phyloP scores from a whole-genome alignment of 2,329 filamentous ascomycete species.

The Hypoxylon sp. region DNA sequence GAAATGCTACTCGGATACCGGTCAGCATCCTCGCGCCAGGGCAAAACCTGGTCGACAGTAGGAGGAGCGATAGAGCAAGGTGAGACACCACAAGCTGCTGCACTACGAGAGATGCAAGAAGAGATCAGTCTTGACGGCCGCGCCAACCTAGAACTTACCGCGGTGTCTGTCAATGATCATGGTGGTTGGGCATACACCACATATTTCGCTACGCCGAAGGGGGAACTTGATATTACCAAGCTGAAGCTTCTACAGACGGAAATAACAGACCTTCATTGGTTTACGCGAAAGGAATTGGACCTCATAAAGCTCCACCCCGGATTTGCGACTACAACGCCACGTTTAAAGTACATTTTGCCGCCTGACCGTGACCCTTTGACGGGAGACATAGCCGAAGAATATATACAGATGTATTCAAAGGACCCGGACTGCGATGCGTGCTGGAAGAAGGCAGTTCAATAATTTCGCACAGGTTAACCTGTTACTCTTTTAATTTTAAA shows the following conservation, averaged over 20 bases:
- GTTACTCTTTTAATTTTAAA: background rate
- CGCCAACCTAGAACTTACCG: background rate
- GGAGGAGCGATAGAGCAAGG: background rate
- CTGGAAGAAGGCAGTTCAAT: too few relatives aligned
- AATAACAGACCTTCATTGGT: conserved; percentile 2
- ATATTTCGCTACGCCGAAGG: background rate
- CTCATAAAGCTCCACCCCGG: background rate
- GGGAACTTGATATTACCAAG: background rate
- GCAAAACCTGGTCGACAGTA: conserved; percentile 15
- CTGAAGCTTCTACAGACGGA: background rate
- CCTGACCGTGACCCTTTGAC: background rate
- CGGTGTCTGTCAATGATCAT: background rate
- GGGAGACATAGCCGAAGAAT: background rate
- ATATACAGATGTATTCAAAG: background rate
- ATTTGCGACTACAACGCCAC: background rate
- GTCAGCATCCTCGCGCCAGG: background rate
- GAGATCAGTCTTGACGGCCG: conserved; percentile 15
- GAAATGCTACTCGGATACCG: conserved; percentile 24
- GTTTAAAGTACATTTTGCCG: background rate
- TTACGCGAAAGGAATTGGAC: background rate
- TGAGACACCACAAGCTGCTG: background rate
- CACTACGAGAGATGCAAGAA: conserved; percentile 6
- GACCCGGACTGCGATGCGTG: too few relatives aligned
- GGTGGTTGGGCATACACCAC: conserved; percentile 21
- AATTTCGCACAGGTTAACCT: background rate